Evolutionary conservation across 176 grass and related monocot genomes (phyloP), one percentile per base, ranked within the genome.

Genomic region (Oryza brachyantha): DNA sequence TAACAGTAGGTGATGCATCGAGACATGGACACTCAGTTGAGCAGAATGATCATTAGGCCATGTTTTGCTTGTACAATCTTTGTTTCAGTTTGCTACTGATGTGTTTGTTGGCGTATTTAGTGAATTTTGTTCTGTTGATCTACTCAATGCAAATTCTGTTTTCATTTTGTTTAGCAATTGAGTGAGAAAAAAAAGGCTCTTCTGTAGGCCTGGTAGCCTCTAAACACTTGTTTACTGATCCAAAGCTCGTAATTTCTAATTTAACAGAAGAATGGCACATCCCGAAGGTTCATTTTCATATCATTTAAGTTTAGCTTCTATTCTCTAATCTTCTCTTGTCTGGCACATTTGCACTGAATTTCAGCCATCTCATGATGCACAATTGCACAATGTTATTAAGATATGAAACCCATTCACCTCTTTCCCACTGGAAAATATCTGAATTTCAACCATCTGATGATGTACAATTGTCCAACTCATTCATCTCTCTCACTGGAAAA

Each of bases 31-130:
- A 80, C 16, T 65, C 71, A 67, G 66, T 81, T 81, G 66, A 45
- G 78, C 77, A 59, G 55, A 32, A 57, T 81, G 87, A 66, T 85
- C 43, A 76, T 80, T 89, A 81, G 66, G 66, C 50, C 22, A 31
- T 81, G 73, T 85, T 85, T 50, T 80, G 59, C 35, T 66, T 89
- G 82, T 89, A 89, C n/a, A 89, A 85, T 81, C 77, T 66, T 66
- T 61, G 41, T 72, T 74, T 68, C 29, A 48, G 66, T 39, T 72
- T 73, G 48, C 40, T 22, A 63, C 65, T 81, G 58, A 72, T 81
- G 82, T 85, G 77, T 85, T 58, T 74, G 4, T 61, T 32, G 21
- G 19, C 77, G 22, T 78, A 13, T n/a, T 77, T 85, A 81, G 72
- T 37, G 46, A 76, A 84, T 85, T 89, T 85, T 89, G 82, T 77